Evolutionary conservation across 371 early-diverging fungal genomes (phyloP).

Genomic region (Choanephora cucurbitarum): DNA sequence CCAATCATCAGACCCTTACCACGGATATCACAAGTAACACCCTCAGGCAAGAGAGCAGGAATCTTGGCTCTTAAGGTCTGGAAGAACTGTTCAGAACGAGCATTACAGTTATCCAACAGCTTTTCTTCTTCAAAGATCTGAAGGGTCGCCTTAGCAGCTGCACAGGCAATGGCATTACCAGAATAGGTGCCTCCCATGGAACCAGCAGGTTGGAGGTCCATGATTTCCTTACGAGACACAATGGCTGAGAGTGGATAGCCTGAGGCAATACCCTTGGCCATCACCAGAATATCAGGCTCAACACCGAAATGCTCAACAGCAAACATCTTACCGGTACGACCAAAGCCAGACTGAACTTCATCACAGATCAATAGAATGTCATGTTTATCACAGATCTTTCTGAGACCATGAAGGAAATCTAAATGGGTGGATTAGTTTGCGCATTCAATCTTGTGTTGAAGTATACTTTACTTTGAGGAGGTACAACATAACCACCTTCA

Average conservation of each 20-base stretch:
- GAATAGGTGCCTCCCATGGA: conserved; percentile 59
- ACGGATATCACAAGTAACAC: conserved; percentile 51
- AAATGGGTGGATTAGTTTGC: no score
- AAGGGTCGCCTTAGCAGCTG: conserved; percentile 54
- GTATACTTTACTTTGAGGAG: conserved; percentile 26
- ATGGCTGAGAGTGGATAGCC: conserved; percentile 56
- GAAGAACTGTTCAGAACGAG: conserved; percentile 53
- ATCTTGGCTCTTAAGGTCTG: conserved; percentile 38
- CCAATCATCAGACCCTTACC: conserved; percentile 67
- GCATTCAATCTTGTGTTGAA: no score
- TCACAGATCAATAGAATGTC: conserved; percentile 44
- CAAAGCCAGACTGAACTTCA: conserved; percentile 47
- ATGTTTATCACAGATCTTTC: conserved; percentile 62
- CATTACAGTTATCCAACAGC: conserved; percentile 45
- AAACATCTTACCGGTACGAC: conserved; percentile 48
- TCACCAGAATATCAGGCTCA: conserved; percentile 54
- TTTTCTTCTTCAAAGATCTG: conserved; percentile 48
- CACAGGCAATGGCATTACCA: conserved; percentile 54
- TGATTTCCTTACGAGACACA: conserved; percentile 44
- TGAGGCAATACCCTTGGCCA: conserved; percentile 60
- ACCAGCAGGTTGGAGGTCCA: conserved; percentile 49
- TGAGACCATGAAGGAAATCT: conserved; percentile 61
- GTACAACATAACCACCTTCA: conserved; percentile 83
- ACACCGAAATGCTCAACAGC: conserved; percentile 48
- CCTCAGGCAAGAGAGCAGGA: conserved; percentile 41